Conservation (phyloP, 2,329 filamentous ascomycete species). For the Coccinonectria pachysandricola region DNA sequence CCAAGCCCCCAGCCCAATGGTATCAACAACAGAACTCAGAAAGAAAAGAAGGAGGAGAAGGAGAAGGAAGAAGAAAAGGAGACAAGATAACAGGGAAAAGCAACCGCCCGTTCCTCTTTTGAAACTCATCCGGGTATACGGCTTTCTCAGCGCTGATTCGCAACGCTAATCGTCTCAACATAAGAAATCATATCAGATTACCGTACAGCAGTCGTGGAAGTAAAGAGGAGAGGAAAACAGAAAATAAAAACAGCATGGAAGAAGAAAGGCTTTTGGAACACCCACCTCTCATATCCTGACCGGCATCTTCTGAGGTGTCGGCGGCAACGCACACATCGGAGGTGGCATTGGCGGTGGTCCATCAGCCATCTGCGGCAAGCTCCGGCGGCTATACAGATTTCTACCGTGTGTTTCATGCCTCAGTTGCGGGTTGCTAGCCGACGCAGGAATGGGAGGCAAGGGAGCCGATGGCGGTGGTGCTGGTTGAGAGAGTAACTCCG, state of each 20-base stretch:
- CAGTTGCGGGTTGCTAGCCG: conserved; percentile 13
- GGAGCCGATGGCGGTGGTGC: conserved; percentile 22
- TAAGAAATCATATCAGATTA: no score
- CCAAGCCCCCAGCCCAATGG: no score
- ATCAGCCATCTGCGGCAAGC: conserved; percentile 40
- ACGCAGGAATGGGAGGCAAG: conserved; percentile 22
- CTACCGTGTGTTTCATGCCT: conserved; percentile 13
- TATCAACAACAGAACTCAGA: no score
- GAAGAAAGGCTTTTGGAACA: conserved; percentile 4
- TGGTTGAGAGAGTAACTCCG: conserved; percentile 14
- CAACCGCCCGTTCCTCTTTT: no score
- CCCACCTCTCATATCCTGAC: conserved; percentile 8
- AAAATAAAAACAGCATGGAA: conserved; percentile 4
- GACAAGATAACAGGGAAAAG: neutral
- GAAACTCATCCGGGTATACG: no score
- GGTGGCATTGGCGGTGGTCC: conserved; percentile 45
- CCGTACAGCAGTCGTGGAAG: no score
- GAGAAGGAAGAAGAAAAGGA: neutral
- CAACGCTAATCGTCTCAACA: no score
- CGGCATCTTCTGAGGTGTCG: conserved; percentile 30
- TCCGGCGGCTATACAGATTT: conserved; percentile 29
- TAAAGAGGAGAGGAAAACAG: no score
- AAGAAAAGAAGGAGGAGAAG: conserved; percentile 1
- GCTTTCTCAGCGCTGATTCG: no score
- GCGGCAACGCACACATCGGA: conserved; percentile 44